Conservation (phyloP, 495 filamentous ascomycete species). For the Xylaria telfairii region DNA sequence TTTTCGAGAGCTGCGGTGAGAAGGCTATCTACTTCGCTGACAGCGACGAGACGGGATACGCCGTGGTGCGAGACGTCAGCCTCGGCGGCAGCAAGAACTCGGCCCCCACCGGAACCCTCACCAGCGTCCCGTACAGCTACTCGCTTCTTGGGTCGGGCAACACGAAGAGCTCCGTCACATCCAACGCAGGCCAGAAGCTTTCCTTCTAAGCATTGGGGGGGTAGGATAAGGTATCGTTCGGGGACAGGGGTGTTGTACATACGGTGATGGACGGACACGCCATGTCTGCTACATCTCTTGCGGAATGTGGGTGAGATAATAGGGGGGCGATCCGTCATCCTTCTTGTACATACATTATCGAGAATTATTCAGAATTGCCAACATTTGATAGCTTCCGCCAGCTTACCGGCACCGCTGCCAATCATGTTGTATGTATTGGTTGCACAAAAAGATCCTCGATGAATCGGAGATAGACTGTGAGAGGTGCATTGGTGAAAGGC, state of each 20-base stretch:
- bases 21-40: constrained; percentile 62
- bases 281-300: not conserved
- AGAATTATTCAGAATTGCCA: not conserved
- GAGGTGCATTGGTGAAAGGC: not conserved
- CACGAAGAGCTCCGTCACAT: constrained; percentile 52
- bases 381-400: not conserved
- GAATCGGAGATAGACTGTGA: not conserved
- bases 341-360: not conserved
- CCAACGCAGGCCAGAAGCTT: constrained; percentile 61
- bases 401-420: not conserved
- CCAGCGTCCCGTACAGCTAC: constrained; percentile 59
- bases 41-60: constrained; percentile 56
- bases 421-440: not conserved
- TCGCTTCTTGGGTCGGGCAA: constrained; percentile 48
- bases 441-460: not conserved
- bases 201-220: constrained; percentile 45
- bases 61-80: constrained; percentile 60
- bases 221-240: not conserved
- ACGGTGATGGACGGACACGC: not conserved
- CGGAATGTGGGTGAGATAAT: not conserved
- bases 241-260: not conserved
- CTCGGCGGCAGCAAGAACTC: constrained; percentile 57
- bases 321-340: not conserved
- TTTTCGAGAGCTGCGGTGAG: constrained; percentile 56
- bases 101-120: constrained; percentile 56